Conservation (phyloP, 352 stramenopile genomes). For the Globisporangium recalcitrans region DNA sequence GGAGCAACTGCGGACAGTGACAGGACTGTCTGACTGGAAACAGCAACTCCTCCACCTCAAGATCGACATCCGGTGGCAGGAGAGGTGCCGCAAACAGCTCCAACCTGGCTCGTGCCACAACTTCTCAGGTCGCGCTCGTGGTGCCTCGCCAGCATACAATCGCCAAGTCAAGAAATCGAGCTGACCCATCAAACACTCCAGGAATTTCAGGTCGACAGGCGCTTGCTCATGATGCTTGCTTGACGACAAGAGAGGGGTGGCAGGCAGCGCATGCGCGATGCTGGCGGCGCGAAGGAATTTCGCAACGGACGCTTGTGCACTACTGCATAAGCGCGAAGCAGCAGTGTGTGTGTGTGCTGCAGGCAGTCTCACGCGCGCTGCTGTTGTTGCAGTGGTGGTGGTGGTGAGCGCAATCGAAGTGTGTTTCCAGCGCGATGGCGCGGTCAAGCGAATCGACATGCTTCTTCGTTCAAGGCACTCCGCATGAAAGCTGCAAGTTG, state of each 20-base stretch:
- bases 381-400: too few species aligned
- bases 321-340: background rate
- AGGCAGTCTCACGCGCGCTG: too few species aligned
- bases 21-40: background rate
- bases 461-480: too few species aligned
- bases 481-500: background rate
- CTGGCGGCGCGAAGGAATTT: conserved; percentile 1
- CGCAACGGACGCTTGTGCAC: background rate
- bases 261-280: background rate
- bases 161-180: conserved; percentile 2
- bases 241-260: background rate
- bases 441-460: too few species aligned
- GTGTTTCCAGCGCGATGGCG: background rate
- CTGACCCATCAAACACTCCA: background rate
- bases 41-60: background rate
- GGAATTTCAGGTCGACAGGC: background rate
- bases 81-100: background rate
- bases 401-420: background rate
- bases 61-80: conserved; percentile 2
- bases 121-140: background rate
- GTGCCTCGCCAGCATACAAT: conserved; percentile 11
- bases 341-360: background rate
- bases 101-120: conserved; percentile 1
- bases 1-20: background rate
- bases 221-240: background rate